Evolutionary conservation across 2,329 filamentous ascomycete species (phyloP), one percentile per base, ranked within the genome.

Genomic region (Phialophora expanda): DNA sequence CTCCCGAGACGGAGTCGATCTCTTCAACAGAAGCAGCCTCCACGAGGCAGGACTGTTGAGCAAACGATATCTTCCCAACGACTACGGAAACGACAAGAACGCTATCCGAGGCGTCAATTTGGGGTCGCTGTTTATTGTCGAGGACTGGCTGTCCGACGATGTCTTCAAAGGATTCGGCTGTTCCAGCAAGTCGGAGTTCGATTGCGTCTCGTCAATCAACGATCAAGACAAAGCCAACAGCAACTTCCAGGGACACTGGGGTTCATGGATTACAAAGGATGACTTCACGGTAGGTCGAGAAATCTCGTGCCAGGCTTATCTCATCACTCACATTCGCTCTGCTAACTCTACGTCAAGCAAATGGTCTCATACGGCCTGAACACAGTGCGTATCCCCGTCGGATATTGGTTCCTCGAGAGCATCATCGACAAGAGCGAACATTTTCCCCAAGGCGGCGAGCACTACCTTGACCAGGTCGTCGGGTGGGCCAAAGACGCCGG

Each of bases 341-440:
- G 41, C 30, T 55, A 26, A 55, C 28, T 11, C n/a, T 48, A 8
- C 22, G 22, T 30, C n/a, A 17, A 68, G 24, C 73, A 81, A 68
- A 86, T 86, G 76, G 72, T 76, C n/a, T 76, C 73, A 50, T 81
- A 79, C 50, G 83, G 83, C 0, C 74, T 86, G 48, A 86, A 86
- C 72, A 83, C 84, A 0, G 77, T 87, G 55, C 79, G 84, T 4
- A 80, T 87, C 24, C 84, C 84, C 0, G 75, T 86, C 3, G 85
- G 84, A 8, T 87, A 84, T 74, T 87, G 84, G 84, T 76, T 86
- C 44, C 76, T 82, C 48, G 83, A 85, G 70, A 78, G 78, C 44
- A 73, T 84, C 2, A 81, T 86, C 11, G 61, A 71, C 20, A 73
- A 77, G 51, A 82, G 78, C 32, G 84, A 86, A 74, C 77, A 84